Conservation (phyloP, 2,329 filamentous ascomycete genomes). For the Stachybotrys chlorohalonatus region DNA sequence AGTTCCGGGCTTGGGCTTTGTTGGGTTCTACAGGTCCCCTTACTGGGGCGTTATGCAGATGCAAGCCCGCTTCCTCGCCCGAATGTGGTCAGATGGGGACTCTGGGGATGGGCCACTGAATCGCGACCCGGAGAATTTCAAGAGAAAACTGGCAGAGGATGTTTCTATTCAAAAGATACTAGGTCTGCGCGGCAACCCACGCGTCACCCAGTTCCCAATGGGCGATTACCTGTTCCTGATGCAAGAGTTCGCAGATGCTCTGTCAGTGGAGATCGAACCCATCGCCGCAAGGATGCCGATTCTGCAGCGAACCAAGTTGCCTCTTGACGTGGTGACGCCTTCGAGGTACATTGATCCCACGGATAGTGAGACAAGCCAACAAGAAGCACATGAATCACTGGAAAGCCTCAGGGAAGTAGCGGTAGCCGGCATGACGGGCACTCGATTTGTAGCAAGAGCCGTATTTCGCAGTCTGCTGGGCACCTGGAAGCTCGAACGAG, state of each 20-base stretch:
- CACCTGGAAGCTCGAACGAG: conserved; percentile 54
- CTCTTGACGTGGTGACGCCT: conserved; percentile 47
- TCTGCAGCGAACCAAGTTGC: conserved; percentile 29
- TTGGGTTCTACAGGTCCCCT: conserved; percentile 75
- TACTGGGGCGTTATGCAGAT: conserved; percentile 86
- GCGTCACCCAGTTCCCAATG: conserved; percentile 68
- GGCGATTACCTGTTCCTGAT: conserved; percentile 71
- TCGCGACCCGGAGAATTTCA: conserved; percentile 16
- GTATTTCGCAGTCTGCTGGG: conserved; percentile 66
- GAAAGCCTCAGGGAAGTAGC: conserved; percentile 34
- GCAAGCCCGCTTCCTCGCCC: conserved; percentile 63
- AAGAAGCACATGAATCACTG: conserved; percentile 33
- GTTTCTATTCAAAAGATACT: conserved; percentile 36
- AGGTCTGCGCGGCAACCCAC: conserved; percentile 40
- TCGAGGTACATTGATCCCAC: conserved; percentile 38
- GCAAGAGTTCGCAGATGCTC: conserved; percentile 55
- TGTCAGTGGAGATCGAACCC: conserved; percentile 39
- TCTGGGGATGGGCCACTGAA: background rate
- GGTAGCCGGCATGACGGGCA: conserved; percentile 29
- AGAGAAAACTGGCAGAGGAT: conserved; percentile 32
- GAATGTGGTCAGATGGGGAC: conserved; percentile 41
- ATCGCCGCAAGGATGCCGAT: conserved; percentile 15
- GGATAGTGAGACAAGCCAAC: conserved; percentile 24
- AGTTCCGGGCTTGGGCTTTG: conserved; percentile 61
- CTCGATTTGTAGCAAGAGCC: conserved; percentile 51